These are phyloP conservation scores for Paraurostyla sp. DNA, from an alignment of 73 alveolate species.

Conservation along the genomic window DNA sequence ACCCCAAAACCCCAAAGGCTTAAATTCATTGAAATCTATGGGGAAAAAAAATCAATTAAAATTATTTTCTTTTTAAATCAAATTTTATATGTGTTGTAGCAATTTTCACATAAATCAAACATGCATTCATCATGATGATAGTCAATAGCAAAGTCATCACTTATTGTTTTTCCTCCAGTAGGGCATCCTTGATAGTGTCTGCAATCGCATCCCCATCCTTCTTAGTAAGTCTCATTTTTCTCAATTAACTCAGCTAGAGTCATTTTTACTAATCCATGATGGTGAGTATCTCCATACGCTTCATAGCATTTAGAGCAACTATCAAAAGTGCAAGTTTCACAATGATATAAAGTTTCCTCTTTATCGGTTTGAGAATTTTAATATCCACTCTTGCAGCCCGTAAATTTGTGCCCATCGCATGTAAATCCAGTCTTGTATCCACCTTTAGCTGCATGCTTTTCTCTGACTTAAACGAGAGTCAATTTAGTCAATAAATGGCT, in stretches of 20 bases:
- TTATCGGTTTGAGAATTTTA: neutral
- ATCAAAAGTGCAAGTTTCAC: slow-evolving; percentile 30
- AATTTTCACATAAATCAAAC: slow-evolving; percentile 18
- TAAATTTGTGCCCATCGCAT: neutral
- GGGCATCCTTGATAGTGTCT: neutral
- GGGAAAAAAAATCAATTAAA: too few species aligned
- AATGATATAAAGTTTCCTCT: slow-evolving; percentile 1
- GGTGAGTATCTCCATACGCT: neutral
- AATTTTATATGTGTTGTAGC: neutral
- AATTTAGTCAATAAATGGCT: neutral
- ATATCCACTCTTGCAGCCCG: neutral
- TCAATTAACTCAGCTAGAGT: neutral
- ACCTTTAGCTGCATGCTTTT: neutral
- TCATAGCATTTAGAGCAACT: slow-evolving; percentile 5
- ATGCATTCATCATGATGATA: neutral
- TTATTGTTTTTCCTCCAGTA: neutral
- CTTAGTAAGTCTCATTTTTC: neutral
- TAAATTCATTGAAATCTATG: too few species aligned
- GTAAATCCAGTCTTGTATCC: slow-evolving; percentile 2
- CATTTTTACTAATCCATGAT: neutral
- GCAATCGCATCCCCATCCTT: slow-evolving; percentile 12
- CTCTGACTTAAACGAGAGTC: neutral
- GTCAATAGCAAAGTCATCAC: neutral
- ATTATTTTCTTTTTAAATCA: too few species aligned
- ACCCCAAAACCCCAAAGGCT: too few species aligned